Percentiles rank a stretch among this genome's conserved stretches.
Conservation (phyloP, 305 asterid genomes). For the Solanum hybrid region DNA sequence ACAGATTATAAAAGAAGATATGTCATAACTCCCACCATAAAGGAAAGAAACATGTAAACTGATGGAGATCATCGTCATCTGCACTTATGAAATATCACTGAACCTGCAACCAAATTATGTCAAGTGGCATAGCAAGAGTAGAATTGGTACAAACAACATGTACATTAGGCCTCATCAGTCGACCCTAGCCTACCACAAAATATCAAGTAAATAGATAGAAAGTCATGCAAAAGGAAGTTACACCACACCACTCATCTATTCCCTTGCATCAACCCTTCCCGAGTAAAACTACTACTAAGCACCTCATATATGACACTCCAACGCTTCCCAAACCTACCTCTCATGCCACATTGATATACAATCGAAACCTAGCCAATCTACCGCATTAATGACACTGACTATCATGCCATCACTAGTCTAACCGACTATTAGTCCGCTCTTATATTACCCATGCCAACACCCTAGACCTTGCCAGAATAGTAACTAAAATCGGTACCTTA, state of each 20-base stretch:
- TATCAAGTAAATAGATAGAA: not conserved
- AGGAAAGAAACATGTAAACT: not conserved
- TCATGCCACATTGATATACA: not conserved
- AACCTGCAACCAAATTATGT: not conserved
- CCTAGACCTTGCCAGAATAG: no score
- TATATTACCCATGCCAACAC: no score
- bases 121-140: not conserved
- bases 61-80: not conserved
- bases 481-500: no score
- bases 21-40: not conserved
- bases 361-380: no score
- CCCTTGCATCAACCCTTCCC: not conserved
- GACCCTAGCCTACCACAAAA: not conserved
- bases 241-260: not conserved
- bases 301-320: not conserved
- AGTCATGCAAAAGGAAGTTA: not conserved
- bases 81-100: not conserved
- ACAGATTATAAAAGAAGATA: not conserved
- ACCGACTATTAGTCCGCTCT: no score
- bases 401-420: no score
- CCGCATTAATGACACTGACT: no score
- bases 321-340: not conserved
- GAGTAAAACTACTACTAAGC: not conserved
- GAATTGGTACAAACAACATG: not conserved
- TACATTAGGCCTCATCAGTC: not conserved